phyloP scores from a whole-genome alignment of 441 rosid species.

The Gossypium davidsonii region DNA sequence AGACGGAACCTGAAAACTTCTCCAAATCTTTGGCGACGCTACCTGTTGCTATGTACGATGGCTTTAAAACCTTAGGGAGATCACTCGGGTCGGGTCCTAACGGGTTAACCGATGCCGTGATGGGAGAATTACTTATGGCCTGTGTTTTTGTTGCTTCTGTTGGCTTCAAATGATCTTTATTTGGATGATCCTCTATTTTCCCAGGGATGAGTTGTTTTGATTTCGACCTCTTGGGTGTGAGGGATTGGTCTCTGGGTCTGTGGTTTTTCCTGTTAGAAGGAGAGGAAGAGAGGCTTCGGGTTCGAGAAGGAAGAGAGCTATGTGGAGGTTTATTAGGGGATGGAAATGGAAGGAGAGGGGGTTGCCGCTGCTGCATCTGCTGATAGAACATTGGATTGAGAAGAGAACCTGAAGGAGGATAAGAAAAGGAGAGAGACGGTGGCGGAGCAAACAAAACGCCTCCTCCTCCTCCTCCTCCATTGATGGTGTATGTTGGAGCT shows the following conservation, averaged over 20 bases:
- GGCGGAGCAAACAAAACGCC: conserved; percentile 30
- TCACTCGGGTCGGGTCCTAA: conserved; percentile 43
- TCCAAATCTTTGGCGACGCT: conserved; percentile 16
- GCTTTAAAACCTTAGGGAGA: conserved; percentile 32
- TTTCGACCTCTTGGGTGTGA: conserved; percentile 36
- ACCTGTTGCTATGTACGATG: conserved; percentile 14
- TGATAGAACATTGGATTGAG: background rate
- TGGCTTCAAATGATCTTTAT: conserved; percentile 10
- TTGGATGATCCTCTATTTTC: conserved; percentile 16
- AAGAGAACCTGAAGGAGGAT: conserved; percentile 21
- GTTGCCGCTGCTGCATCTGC: conserved; percentile 28
- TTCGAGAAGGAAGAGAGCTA: conserved; percentile 34
- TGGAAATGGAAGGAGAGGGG: conserved; percentile 87
- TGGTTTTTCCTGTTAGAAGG: conserved; percentile 24
- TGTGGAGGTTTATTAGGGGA: conserved; percentile 17
- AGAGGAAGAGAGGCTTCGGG: conserved; percentile 19
- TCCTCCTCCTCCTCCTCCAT: conserved; percentile 19
- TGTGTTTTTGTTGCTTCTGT: conserved; percentile 5
- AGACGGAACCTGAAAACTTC: conserved; percentile 39
- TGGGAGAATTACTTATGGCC: background rate
- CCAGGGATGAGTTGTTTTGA: conserved; percentile 18
- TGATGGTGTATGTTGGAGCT: conserved; percentile 24
- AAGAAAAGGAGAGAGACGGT: conserved; percentile 25
- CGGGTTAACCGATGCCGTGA: conserved; percentile 16
- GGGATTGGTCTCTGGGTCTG: conserved; percentile 29